Evolutionary conservation across 2,329 filamentous ascomycete species (phyloP).

Genomic region (Alternaria sp.): DNA sequence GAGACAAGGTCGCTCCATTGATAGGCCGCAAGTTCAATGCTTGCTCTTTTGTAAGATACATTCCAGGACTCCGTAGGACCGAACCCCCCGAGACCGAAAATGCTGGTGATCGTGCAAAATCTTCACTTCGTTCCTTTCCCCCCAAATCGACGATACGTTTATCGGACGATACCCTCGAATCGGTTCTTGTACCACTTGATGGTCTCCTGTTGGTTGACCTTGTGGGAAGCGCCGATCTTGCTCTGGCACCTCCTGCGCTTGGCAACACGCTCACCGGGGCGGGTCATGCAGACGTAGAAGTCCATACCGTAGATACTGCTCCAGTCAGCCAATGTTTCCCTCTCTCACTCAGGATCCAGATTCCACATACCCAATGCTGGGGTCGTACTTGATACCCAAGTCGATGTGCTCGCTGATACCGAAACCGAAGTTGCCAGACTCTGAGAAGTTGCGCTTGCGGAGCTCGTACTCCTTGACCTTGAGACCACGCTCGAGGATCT

Average conservation of each 20-base stretch:
- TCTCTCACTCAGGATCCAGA: not conserved
- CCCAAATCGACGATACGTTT: constrained; percentile 60
- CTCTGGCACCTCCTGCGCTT: constrained; percentile 91
- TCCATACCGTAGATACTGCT: constrained; percentile 76
- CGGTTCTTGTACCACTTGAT: constrained; percentile 97
- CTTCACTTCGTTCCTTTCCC: constrained; percentile 38
- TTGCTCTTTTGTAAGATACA: constrained; percentile 54
- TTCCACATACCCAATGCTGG: constrained; percentile 49
- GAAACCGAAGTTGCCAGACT: constrained; percentile 96
- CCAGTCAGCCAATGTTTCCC: constrained; percentile 31
- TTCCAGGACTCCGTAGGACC: constrained; percentile 50
- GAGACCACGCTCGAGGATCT: constrained; percentile 99
- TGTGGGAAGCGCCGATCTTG: constrained; percentile 86
- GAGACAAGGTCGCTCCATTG: constrained; percentile 53
- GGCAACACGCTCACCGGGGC: constrained; percentile 96
- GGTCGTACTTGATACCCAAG: constrained; percentile 86
- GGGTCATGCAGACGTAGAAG: constrained; percentile 99
- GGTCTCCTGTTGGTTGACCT: constrained; percentile 93
- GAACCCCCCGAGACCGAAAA: constrained; percentile 49
- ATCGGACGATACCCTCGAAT: constrained; percentile 99
- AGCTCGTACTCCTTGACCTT: constrained; percentile 99
- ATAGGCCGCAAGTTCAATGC: constrained; percentile 55
- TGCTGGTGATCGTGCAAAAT: constrained; percentile 48
- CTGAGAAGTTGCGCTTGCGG: constrained; percentile 99
- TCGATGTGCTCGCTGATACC: constrained; percentile 99